Percentiles rank a stretch among this genome's conserved stretches.
Evolutionary conservation across 164 flowering plant genomes (phyloP).

Genomic region (Vitis vinifera): DNA sequence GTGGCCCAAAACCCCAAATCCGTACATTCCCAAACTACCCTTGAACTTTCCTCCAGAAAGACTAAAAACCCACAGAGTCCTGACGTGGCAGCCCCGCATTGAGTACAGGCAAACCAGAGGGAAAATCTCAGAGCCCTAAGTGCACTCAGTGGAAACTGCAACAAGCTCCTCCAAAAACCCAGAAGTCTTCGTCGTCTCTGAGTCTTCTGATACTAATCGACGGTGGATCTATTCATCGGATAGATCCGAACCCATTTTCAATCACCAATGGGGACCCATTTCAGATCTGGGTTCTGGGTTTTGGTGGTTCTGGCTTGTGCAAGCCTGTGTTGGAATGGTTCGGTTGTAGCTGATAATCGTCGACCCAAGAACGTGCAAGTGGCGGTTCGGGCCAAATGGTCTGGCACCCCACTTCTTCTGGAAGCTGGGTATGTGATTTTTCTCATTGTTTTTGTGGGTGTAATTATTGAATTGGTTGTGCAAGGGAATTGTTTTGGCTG

Average conservation of each 20-base stretch:
- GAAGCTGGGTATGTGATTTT: conserved; percentile 79
- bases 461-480: neutral
- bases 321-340: conserved; percentile 22
- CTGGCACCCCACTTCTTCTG: conserved; percentile 87
- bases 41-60: too few species aligned
- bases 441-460: neutral
- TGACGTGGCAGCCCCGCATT: too few species aligned
- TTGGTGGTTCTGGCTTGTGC: conserved; percentile 21
- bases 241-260: neutral
- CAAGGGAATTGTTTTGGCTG: too few species aligned
- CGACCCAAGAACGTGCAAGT: conserved; percentile 93
- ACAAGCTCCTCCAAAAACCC: too few species aligned
- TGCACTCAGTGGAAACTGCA: too few species aligned
- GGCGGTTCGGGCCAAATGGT: conserved; percentile 93
- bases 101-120: too few species aligned
- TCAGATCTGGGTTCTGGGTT: conserved; percentile 42
- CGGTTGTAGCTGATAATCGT: conserved; percentile 43
- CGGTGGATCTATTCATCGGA: conserved; percentile 3
- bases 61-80: too few species aligned
- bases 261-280: conserved; percentile 34
- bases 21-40: too few species aligned
- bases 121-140: too few species aligned
- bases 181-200: too few species aligned
- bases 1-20: too few species aligned
- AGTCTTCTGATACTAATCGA: neutral